A percentile compares a stretch with the other conserved stretches of the same genome.
phyloP scores from a whole-genome alignment of 306 rosid genomes.

The Pachyrhizus erosus region DNA sequence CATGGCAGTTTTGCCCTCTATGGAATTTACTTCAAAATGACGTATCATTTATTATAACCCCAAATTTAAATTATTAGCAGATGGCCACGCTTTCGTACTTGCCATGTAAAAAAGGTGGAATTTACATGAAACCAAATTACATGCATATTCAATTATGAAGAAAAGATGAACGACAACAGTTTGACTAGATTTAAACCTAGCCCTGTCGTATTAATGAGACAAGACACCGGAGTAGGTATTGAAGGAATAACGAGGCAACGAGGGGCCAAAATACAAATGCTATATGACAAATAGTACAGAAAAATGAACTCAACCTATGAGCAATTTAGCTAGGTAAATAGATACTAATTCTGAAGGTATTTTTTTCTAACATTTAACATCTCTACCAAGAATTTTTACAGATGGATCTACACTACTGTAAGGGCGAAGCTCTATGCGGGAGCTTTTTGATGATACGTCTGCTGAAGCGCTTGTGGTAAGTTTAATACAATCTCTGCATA shows the following conservation, averaged over 20 bases:
- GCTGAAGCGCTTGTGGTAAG: conserved; percentile 74
- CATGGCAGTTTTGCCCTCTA: background rate
- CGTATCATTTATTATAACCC: background rate
- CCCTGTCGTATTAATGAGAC: conserved; percentile 38
- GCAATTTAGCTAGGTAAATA: conserved; percentile 21
- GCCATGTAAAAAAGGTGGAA: background rate
- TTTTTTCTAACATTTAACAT: conserved; percentile 41
- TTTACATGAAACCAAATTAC: conserved; percentile 15
- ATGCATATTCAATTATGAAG: background rate
- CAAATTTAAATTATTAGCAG: background rate
- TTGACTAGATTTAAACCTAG: conserved; percentile 2
- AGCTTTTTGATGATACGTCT: conserved; percentile 55
- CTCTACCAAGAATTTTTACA: conserved; percentile 57
- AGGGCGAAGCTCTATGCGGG: conserved; percentile 43
- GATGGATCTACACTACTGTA: conserved; percentile 32
- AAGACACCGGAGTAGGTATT: conserved; percentile 23
- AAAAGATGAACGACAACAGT: background rate
- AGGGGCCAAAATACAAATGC: conserved; percentile 6
- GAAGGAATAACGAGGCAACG: conserved; percentile 15
- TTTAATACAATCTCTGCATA: conserved; percentile 93
- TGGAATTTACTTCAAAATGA: background rate
- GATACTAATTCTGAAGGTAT: conserved; percentile 17
- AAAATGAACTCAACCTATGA: conserved; percentile 33
- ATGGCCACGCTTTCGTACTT: background rate
- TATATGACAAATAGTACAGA: conserved; percentile 32